Percentiles rank a stretch among this genome's conserved stretches.
These are phyloP conservation scores for Pyrus betulifolia DNA, from an alignment of 306 rosid species.

Conservation along the genomic window DNA sequence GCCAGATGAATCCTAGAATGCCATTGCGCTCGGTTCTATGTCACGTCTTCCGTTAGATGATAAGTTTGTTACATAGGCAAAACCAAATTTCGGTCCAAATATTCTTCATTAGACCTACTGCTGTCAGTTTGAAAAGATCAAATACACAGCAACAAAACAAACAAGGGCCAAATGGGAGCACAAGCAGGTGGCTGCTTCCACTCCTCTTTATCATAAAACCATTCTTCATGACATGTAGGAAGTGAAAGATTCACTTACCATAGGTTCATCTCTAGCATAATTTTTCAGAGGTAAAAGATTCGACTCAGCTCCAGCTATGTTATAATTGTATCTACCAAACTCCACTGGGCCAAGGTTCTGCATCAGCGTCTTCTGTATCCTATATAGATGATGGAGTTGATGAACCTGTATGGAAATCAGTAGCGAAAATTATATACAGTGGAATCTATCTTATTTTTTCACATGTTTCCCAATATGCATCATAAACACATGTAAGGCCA, in stretches of 20 bases:
- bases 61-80: no score
- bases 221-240: no score
- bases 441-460: not conserved
- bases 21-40: no score
- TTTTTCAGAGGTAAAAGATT: constrained; percentile 14
- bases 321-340: constrained; percentile 13
- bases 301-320: constrained; percentile 21
- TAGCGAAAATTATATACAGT: not conserved
- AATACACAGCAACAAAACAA: not conserved
- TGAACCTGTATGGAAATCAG: constrained; percentile 33
- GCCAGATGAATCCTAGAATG: no score
- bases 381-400: constrained; percentile 47
- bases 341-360: constrained; percentile 25
- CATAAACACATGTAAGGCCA: not conserved
- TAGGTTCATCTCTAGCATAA: constrained; percentile 15
- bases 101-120: not conserved
- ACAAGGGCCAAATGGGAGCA: not conserved
- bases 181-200: not conserved
- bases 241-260: not conserved
- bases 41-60: no score
- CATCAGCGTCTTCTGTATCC: constrained; percentile 45
- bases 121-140: not conserved
- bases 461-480: not conserved
- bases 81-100: not conserved
- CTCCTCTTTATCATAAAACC: not conserved